A percentile compares a stretch with the other conserved stretches of the same genome.
These are phyloP conservation scores for Quillaja saponaria DNA, from an alignment of 306 rosid species.

Conservation along the genomic window DNA sequence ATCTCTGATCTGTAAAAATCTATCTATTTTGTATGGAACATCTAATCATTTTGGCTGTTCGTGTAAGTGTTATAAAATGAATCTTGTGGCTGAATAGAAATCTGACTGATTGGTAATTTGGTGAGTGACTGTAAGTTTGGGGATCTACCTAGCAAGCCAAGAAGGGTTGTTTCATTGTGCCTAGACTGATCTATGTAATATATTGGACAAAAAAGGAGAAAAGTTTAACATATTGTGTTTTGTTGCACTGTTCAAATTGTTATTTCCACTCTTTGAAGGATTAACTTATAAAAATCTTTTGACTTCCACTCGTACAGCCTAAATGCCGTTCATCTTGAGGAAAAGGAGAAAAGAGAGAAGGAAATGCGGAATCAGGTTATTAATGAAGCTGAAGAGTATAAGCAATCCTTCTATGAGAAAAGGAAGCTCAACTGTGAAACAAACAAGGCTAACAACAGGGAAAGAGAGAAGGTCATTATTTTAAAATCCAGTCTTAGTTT, in stretches of 20 bases:
- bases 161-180: too few species aligned
- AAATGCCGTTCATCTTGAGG: constrained; percentile 77
- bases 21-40: too few species aligned
- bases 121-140: background rate
- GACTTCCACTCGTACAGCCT: constrained; percentile 44
- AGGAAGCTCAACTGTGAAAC: constrained; percentile 72
- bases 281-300: background rate
- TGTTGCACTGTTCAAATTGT: background rate
- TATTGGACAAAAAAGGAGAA: too few species aligned
- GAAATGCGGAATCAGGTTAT: constrained; percentile 87
- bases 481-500: background rate
- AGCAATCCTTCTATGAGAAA: constrained; percentile 71
- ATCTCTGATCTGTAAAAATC: too few species aligned
- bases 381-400: constrained; percentile 84
- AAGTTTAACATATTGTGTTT: background rate
- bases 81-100: too few species aligned
- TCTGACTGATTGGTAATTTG: background rate
- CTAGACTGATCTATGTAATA: too few species aligned
- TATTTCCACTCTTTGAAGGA: background rate
- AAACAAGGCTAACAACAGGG: constrained; percentile 67
- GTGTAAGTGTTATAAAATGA: too few species aligned
- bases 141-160: background rate
- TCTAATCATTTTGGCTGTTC: too few species aligned
- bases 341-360: constrained; percentile 75
- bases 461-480: constrained; percentile 75